These are phyloP conservation scores for Spathaspora boniae DNA, from an alignment of 805 yeast species.

Conservation along the genomic window DNA sequence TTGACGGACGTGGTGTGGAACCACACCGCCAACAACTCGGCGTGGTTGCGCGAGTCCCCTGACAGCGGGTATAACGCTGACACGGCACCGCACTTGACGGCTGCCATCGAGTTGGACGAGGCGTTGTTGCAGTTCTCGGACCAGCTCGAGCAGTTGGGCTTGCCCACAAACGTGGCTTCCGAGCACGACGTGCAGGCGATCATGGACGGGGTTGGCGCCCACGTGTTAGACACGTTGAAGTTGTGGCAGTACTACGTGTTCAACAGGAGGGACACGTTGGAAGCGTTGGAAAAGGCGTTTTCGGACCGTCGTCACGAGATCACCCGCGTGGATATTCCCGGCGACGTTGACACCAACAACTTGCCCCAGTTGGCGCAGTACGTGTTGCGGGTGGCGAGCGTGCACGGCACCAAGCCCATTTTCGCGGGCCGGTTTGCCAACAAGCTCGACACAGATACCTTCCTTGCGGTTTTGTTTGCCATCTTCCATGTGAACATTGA, in stretches of 20 bases:
- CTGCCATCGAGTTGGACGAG: slow-evolving; percentile 83
- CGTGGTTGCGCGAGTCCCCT: slow-evolving; percentile 82
- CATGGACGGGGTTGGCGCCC: slow-evolving; percentile 63
- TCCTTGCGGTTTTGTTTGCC: slow-evolving; percentile 49
- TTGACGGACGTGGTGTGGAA: slow-evolving; percentile 92
- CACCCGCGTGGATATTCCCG: slow-evolving; percentile 41
- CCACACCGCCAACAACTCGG: slow-evolving; percentile 89
- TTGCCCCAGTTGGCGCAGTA: slow-evolving; percentile 46
- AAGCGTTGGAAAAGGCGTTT: slow-evolving; percentile 38
- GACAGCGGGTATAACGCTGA: slow-evolving; percentile 82
- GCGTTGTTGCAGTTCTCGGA: slow-evolving; percentile 64
- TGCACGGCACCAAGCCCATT: slow-evolving; percentile 41
- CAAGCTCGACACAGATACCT: slow-evolving; percentile 44
- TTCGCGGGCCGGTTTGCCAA: slow-evolving; percentile 48
- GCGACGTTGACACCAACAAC: slow-evolving; percentile 33
- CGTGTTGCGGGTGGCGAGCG: slow-evolving; percentile 41
- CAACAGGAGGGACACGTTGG: slow-evolving; percentile 45
- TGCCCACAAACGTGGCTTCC: slow-evolving; percentile 52
- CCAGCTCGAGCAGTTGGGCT: slow-evolving; percentile 52
- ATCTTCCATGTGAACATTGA: slow-evolving; percentile 16
- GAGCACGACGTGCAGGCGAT: slow-evolving; percentile 56
- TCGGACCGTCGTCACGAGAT: slow-evolving; percentile 15
- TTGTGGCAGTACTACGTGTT: slow-evolving; percentile 90
- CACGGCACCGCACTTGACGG: slow-evolving; percentile 83
- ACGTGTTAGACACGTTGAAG: slow-evolving; percentile 63